A percentile compares a stretch with the other conserved stretches of the same genome.
Conservation (phyloP, 345 rosid species). For the Lepidium aucheri region DNA sequence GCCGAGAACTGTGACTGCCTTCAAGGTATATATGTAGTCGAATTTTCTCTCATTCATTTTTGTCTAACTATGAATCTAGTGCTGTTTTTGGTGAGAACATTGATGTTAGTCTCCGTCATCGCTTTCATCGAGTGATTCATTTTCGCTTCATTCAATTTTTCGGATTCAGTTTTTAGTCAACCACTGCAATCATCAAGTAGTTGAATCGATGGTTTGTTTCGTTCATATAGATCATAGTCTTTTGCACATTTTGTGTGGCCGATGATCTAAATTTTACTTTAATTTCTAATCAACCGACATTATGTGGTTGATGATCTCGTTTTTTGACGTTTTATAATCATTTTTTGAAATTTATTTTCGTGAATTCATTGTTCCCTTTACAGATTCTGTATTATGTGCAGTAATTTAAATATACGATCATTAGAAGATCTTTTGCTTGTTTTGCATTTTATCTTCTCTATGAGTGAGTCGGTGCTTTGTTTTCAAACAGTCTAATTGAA, state of each 20-base stretch:
- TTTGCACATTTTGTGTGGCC: not conserved
- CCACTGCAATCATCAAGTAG: no score
- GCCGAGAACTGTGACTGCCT: conserved; percentile 98
- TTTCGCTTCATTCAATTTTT: no score
- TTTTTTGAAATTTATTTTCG: not conserved
- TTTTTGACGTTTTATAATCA: not conserved
- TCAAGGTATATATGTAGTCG: conserved; percentile 49
- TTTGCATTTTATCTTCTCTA: not conserved
- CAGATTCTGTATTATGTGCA: not conserved
- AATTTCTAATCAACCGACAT: not conserved
- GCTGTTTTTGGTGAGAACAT: not conserved
- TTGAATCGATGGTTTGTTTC: no score
- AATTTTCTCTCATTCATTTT: no score
- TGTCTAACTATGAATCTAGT: not conserved
- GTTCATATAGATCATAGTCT: no score
- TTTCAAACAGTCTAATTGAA: not conserved
- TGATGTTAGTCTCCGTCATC: not conserved
- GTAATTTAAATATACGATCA: not conserved
- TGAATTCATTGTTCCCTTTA: not conserved
- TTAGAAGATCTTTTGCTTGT: not conserved
- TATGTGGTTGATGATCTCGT: no score
- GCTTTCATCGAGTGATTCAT: not conserved
- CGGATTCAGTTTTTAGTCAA: no score
- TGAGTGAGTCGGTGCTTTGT: not conserved
- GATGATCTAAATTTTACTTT: not conserved